Base-by-base conservation (phyloP, 2,329 filamentous ascomycete genomes). In the Colletotrichum sp. region DNA sequence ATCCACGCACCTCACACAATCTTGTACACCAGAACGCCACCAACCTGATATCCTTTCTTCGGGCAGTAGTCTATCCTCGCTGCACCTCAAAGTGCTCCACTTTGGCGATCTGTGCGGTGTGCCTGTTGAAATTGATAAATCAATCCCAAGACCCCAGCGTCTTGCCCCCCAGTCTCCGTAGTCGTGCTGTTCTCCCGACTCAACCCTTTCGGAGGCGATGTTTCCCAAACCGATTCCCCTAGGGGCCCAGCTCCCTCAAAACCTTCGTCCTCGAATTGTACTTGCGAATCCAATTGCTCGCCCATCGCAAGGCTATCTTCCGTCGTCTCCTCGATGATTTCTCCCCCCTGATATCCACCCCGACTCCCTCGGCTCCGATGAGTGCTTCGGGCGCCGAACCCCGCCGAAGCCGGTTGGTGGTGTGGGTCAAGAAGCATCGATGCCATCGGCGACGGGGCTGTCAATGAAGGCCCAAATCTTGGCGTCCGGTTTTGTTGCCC, bases 381-480 rank as follows among this genome's bases (percentile, higher is more conserved):
- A n/a, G 86, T 80, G 67, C 88, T 90, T 52, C 88, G 86, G 21
- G 80, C 84, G 3, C 85, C 85, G 43, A 87, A 82, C 7, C 86
- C 85, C 12, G 89, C 87, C 3, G 86, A 85, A 2, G 88, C 86
- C 8, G 94, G 94, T 76, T 96, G 94, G 77, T 96, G 93, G 80
- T 94, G 94, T 4, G 94, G 92, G 83, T 96, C 94, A 3, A 96
- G 87, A 3, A 96, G 87, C 78, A 94, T 91, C 2, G 94, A 95
- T 21, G 92, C 91, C 89, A 94, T 93, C 6, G 93, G 93, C 12
- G 92, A 94, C 6, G 90, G 86, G 66, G 88, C 85, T n/a, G 87
- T 84, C 69, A 90, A 83, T 4, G 83, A 82, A 71, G 87, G 81
- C 65, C 88, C 86, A 67, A 87, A 87, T 26, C 86, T 86, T 7